Evolutionary conservation across 208 protist genomes (phyloP).

Genomic region (Strigomonas culicis): DNA sequence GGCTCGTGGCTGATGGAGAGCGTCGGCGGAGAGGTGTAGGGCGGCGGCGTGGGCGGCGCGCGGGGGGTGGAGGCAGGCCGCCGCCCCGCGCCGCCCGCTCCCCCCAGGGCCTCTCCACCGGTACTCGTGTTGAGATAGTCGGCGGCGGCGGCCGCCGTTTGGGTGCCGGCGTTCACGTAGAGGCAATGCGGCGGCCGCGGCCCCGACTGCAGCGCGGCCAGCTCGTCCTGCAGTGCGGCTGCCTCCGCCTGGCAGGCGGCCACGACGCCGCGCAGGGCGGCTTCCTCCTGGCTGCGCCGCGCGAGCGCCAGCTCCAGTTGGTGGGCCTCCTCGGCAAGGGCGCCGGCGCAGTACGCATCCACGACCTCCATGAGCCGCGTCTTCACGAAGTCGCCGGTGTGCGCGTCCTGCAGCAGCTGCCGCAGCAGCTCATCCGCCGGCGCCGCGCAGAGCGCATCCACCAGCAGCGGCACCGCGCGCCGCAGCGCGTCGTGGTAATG

Average conservation of each 20-base stretch:
- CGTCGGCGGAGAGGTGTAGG: not conserved
- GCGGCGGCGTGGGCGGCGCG: constrained; percentile 4
- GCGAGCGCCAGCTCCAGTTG: constrained; percentile 64
- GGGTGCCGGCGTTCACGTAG: not conserved
- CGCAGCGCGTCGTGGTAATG: constrained; percentile 76
- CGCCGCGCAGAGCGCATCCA: constrained; percentile 45
- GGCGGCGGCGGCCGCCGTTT: not conserved
- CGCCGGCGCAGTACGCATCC: constrained; percentile 72
- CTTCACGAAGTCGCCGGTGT: constrained; percentile 65
- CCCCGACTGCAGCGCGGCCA: not conserved
- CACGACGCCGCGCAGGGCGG: constrained; percentile 2
- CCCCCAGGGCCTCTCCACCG: not conserved
- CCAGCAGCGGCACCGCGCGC: constrained; percentile 53
- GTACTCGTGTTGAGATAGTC: too few relatives aligned
- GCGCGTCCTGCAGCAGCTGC: constrained; percentile 65
- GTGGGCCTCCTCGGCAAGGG: constrained; percentile 75
- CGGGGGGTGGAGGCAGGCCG: not conserved
- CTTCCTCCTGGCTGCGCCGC: constrained; percentile 23
- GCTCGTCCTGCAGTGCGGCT: not conserved
- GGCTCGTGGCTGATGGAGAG: constrained; percentile 18
- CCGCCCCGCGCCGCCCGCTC: too few relatives aligned
- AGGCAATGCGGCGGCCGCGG: not conserved
- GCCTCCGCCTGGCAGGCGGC: not conserved
- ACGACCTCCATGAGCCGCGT: constrained; percentile 76
- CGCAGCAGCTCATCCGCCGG: constrained; percentile 72